Conservation (phyloP, 1,284 basidiomycete species). For the Malassezia vespertilionis region DNA sequence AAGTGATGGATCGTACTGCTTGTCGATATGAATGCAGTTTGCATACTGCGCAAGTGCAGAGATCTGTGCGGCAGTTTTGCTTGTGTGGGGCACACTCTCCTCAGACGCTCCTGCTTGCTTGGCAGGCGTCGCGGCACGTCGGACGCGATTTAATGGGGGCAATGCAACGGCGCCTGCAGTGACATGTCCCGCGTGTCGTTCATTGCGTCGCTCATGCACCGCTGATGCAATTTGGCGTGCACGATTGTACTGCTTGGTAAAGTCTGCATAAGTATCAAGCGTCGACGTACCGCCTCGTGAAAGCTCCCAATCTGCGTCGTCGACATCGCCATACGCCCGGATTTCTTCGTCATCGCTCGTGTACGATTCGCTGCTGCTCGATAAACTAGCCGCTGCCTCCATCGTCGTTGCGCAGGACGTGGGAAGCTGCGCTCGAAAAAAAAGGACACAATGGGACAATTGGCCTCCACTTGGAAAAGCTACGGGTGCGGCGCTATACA, state of each 20-base stretch:
- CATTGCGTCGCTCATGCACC: slow-evolving; percentile 6
- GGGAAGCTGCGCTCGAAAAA: no score
- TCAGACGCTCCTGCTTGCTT: neutral
- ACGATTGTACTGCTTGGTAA: slow-evolving; percentile 45
- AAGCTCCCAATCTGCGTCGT: slow-evolving; percentile 46
- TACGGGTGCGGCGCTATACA: no score
- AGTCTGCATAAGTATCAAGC: slow-evolving; percentile 17
- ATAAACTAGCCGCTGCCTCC: no score
- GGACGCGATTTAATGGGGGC: slow-evolving; percentile 29
- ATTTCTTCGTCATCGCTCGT: slow-evolving; percentile 7
- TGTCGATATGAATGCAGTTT: slow-evolving; percentile 31
- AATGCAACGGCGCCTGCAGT: slow-evolving; percentile 7
- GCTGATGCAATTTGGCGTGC: slow-evolving; percentile 36
- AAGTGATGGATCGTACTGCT: slow-evolving; percentile 37
- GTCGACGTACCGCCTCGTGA: slow-evolving; percentile 30
- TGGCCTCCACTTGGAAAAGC: no score
- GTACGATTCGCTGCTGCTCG: no score
- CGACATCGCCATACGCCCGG: slow-evolving; percentile 24
- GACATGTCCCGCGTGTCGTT: neutral
- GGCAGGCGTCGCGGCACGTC: slow-evolving; percentile 9
- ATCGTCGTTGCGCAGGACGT: no score
- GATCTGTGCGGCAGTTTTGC: slow-evolving; percentile 34
- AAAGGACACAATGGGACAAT: no score
- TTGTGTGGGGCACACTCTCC: slow-evolving; percentile 5
- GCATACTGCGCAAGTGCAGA: slow-evolving; percentile 31